phyloP scores from a whole-genome alignment of 768 basidiomycete genomes.

The Rhodotorula kratochvilovae region DNA sequence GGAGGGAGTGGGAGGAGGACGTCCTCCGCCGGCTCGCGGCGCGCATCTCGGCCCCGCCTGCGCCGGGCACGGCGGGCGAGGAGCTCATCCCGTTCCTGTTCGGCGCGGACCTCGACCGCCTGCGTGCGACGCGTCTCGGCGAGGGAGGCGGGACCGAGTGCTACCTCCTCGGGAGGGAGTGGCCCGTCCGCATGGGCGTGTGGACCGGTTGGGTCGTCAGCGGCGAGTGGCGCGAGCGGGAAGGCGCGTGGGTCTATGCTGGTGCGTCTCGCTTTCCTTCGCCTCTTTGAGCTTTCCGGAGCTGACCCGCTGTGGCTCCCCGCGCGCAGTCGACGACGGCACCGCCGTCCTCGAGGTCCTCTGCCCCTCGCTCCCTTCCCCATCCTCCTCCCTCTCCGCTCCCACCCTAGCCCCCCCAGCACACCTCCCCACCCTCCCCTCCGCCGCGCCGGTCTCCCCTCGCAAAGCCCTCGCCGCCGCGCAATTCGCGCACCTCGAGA shows the following conservation, averaged over 20 bases:
- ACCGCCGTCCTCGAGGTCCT: conserved; percentile 18
- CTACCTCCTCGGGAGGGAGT: conserved; percentile 22
- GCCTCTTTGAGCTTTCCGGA: background rate
- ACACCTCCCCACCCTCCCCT: background rate
- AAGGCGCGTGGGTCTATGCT: conserved; percentile 3
- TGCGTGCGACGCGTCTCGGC: background rate
- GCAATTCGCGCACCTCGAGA: background rate
- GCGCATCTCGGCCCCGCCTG: background rate
- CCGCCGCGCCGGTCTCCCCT: background rate
- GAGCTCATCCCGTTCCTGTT: conserved; percentile 11
- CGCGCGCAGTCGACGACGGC: conserved; percentile 32
- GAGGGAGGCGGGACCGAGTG: background rate
- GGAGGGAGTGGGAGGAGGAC: background rate
- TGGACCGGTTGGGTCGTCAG: conserved; percentile 19
- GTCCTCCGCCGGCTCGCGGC: background rate
- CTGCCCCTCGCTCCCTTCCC: background rate
- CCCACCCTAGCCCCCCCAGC: background rate
- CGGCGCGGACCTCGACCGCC: background rate
- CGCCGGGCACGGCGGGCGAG: background rate
- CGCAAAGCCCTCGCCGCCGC: background rate
- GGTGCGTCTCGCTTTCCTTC: conserved; percentile 1
- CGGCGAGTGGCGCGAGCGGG: conserved; percentile 10
- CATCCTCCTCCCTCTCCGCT: background rate
- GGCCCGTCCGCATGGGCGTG: conserved; percentile 14
- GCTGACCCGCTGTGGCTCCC: background rate